Evolutionary conservation across 2,329 filamentous ascomycete genomes (phyloP).

Genomic region (Fusarium sambucinum): DNA sequence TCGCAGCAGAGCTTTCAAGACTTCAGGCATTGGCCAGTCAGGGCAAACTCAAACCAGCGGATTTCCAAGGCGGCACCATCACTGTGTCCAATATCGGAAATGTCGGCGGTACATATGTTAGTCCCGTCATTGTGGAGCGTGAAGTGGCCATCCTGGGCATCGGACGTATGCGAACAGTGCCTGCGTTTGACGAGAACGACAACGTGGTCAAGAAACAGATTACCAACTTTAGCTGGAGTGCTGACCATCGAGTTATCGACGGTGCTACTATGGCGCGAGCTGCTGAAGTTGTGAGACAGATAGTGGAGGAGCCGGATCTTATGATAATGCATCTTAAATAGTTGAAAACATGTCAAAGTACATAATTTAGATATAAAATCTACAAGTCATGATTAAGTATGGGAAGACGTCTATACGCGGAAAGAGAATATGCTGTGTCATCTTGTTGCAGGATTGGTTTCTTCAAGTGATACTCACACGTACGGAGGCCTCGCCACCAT

Average conservation of each 20-base stretch:
- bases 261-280: conserved; percentile 94
- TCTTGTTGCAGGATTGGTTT: conserved; percentile 4
- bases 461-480: background rate
- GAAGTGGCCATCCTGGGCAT: conserved; percentile 94
- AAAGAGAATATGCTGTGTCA: conserved; percentile 3
- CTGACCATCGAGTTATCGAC: conserved; percentile 93
- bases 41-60: conserved; percentile 79
- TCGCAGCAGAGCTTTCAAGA: conserved; percentile 80
- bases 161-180: conserved; percentile 82
- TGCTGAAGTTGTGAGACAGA: conserved; percentile 80
- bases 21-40: conserved; percentile 78
- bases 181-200: conserved; percentile 76
- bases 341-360: conserved; percentile 34
- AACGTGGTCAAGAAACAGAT: conserved; percentile 80
- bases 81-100: conserved; percentile 97
- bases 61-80: conserved; percentile 89
- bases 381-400: background rate
- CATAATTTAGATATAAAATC: conserved; percentile 21
- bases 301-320: conserved; percentile 85
- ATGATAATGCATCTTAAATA: conserved; percentile 88
- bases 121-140: conserved; percentile 88
- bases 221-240: conserved; percentile 95
- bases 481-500: background rate
- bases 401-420: background rate
- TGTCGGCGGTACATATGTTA: conserved; percentile 91